Conservation (phyloP, 306 rosid species). For the Gastrolobium villosum region DNA sequence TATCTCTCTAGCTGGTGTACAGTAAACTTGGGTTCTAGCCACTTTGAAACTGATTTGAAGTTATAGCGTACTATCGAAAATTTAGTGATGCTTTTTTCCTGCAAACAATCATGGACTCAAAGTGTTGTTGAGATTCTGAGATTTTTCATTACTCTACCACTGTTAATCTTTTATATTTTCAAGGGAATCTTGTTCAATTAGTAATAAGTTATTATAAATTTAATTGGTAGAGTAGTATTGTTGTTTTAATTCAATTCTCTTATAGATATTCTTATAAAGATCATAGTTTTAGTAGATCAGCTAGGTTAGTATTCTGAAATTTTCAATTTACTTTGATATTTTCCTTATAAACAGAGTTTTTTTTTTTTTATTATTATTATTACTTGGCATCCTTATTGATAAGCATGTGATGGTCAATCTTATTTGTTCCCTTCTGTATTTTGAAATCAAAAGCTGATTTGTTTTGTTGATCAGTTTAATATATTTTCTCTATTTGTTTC, state of each 20-base stretch:
- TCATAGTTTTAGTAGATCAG: conserved; percentile 24
- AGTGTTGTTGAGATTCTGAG: not conserved
- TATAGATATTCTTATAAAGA: not conserved
- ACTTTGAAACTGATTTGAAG: not conserved
- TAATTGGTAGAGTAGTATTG: not conserved
- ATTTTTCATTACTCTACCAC: not conserved
- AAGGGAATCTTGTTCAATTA: not conserved
- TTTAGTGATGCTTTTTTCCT: not conserved
- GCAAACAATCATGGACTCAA: conserved; percentile 12
- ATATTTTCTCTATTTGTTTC: too few species aligned
- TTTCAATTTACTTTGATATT: not conserved
- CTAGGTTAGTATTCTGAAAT: conserved; percentile 4
- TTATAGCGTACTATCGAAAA: not conserved
- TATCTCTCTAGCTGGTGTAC: conserved; percentile 1
- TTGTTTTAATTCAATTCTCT: conserved; percentile 33
- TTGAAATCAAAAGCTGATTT: conserved; percentile 34
- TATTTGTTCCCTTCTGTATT: conserved; percentile 2
- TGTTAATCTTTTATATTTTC: not conserved
- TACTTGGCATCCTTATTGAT: not conserved
- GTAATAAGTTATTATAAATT: not conserved
- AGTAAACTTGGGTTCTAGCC: not conserved
- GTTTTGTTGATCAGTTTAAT: conserved; percentile 6
- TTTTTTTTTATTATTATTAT: not conserved
- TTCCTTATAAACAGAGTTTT: not conserved
- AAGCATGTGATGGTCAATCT: not conserved